A percentile compares a stretch with the other conserved stretches of the same genome.
phyloP scores from a whole-genome alignment of 1,284 basidiomycete genomes.

The Farysia itapuensis region DNA sequence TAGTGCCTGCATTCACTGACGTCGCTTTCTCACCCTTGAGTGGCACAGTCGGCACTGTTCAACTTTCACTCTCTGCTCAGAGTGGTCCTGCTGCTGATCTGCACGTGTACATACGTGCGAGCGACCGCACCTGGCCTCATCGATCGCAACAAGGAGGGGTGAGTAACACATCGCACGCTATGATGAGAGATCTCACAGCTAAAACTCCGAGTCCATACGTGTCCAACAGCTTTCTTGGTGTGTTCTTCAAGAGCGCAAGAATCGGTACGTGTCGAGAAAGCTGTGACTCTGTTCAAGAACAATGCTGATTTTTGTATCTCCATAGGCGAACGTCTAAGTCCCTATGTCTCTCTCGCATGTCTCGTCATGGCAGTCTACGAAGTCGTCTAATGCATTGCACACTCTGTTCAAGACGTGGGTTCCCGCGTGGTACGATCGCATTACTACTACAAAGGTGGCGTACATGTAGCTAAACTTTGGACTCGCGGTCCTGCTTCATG shows the following conservation, averaged over 20 bases:
- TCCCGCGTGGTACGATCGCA: not conserved
- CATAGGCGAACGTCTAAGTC: constrained; percentile 54
- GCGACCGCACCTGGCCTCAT: constrained; percentile 84
- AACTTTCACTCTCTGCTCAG: constrained; percentile 94
- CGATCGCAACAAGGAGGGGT: constrained; percentile 92
- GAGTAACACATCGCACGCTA: too few species aligned
- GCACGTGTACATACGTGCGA: constrained; percentile 94
- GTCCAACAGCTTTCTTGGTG: constrained; percentile 51
- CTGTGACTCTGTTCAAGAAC: too few species aligned
- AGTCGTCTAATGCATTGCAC: constrained; percentile 11
- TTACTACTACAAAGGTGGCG: not conserved
- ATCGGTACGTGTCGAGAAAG: constrained; percentile 57
- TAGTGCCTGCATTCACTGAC: too few species aligned
- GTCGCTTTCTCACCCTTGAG: too few species aligned
- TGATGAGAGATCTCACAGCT: too few species aligned
- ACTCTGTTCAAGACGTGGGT: not conserved
- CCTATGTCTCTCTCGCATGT: constrained; percentile 57
- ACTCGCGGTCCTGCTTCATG: constrained; percentile 32
- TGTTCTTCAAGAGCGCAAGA: constrained; percentile 56
- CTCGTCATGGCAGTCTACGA: constrained; percentile 57
- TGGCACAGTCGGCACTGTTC: constrained; percentile 96
- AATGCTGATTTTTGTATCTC: not conserved
- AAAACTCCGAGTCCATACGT: too few species aligned
- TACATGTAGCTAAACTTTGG: constrained; percentile 13
- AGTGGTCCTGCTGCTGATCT: constrained; percentile 88